A percentile compares a stretch with the other conserved stretches of the same genome.
Evolutionary conservation across 78 protist species (phyloP).

Genomic region (Chrysochromulina parva): DNA sequence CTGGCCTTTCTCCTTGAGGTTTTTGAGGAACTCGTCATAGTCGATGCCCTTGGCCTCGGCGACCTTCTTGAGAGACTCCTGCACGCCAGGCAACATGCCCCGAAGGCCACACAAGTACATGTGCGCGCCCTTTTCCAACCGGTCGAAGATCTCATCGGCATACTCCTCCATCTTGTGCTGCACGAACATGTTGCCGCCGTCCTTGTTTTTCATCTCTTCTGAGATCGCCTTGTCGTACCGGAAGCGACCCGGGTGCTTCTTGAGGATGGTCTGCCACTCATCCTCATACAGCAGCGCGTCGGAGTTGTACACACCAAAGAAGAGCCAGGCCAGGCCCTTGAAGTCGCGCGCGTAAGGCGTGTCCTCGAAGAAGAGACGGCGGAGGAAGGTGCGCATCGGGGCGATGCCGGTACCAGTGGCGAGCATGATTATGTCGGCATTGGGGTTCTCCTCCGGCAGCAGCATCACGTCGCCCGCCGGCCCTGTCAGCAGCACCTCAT

Average conservation of each 20-base stretch:
- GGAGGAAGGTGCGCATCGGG: constrained; percentile 54
- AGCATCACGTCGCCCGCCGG: constrained; percentile 54
- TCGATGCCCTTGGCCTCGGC: background rate
- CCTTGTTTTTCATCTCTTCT: constrained; percentile 13
- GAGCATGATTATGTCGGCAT: constrained; percentile 42
- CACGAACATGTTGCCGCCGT: constrained; percentile 44
- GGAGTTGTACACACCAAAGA: constrained; percentile 51
- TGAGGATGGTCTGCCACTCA: constrained; percentile 26
- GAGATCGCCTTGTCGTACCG: constrained; percentile 43
- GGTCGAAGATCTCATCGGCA: constrained; percentile 22
- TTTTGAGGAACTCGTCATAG: constrained; percentile 9
- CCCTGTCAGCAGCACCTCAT: constrained; percentile 43
- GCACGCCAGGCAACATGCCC: constrained; percentile 54
- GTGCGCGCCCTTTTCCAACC: constrained; percentile 38
- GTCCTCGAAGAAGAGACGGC: constrained; percentile 55
- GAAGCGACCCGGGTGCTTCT: constrained; percentile 6
- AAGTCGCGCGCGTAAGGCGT: background rate
- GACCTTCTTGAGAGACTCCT: constrained; percentile 4
- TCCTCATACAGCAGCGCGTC: constrained; percentile 54
- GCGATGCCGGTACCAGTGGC: constrained; percentile 62
- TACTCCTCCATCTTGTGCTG: constrained; percentile 43
- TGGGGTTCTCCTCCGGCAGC: constrained; percentile 48
- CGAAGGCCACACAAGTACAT: constrained; percentile 54
- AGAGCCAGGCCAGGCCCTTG: constrained; percentile 54
- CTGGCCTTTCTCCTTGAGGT: constrained; percentile 18